Conservation (phyloP, 2,329 filamentous ascomycete species). For the Alternaria sp. region DNA sequence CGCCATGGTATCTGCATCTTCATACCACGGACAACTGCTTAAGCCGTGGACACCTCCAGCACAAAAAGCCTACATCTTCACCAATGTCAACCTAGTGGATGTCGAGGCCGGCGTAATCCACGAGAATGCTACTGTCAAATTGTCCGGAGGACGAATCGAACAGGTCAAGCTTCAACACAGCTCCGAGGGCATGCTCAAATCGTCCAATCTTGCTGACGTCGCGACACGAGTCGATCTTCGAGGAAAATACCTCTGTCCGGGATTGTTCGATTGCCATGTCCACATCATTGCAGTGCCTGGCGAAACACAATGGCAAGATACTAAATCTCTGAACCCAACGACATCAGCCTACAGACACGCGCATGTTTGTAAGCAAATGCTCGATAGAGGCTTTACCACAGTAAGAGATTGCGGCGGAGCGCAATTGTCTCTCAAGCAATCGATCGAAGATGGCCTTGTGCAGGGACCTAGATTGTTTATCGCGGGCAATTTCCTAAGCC, state of each 20-base stretch:
- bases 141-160: too few relatives aligned
- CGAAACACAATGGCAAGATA: conserved; percentile 1
- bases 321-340: conserved; percentile 5
- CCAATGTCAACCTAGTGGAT: too few relatives aligned
- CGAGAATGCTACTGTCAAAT: too few relatives aligned
- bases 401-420: conserved; percentile 66
- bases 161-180: too few relatives aligned
- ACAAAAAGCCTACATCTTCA: too few relatives aligned
- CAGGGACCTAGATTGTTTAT: too few relatives aligned
- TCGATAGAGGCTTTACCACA: conserved; percentile 59
- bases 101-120: too few relatives aligned
- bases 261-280: conserved; percentile 56
- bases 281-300: conserved; percentile 23
- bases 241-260: conserved; percentile 57
- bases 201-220: neutral
- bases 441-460: conserved; percentile 51
- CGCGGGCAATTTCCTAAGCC: conserved; percentile 63
- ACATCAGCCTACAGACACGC: neutral
- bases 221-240: conserved; percentile 47
- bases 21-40: too few relatives aligned
- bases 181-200: too few relatives aligned
- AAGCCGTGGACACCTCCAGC: too few relatives aligned
- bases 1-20: too few relatives aligned
- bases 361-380: neutral
- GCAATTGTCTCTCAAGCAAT: conserved; percentile 61